These are phyloP conservation scores for Mucor plumbeus DNA, from an alignment of 371 early-diverging fungal genomes.

Conservation along the genomic window DNA sequence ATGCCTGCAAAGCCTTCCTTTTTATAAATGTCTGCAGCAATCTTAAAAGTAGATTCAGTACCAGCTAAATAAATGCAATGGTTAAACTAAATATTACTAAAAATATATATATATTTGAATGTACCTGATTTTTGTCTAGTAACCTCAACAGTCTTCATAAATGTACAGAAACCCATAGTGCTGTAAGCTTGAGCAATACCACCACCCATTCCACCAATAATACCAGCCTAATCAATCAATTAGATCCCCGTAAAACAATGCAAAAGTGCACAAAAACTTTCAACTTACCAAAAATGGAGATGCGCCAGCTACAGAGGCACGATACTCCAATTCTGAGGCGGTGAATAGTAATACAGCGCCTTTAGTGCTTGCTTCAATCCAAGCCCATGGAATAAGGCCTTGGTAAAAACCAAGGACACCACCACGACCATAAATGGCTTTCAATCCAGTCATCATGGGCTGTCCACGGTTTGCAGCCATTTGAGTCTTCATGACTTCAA, in stretches of 20 bases:
- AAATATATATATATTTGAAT: background rate
- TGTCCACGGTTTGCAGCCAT: constrained; percentile 86
- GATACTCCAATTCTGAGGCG: constrained; percentile 89
- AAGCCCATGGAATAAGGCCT: constrained; percentile 86
- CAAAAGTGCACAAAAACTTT: background rate
- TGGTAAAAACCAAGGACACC: constrained; percentile 85
- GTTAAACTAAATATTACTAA: too few relatives aligned
- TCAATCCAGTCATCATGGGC: constrained; percentile 62
- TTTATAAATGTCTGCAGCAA: constrained; percentile 88
- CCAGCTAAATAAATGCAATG: constrained; percentile 40
- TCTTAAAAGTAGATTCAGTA: constrained; percentile 76
- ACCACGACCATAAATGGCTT: constrained; percentile 77
- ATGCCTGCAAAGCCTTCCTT: constrained; percentile 93
- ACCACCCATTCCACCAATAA: constrained; percentile 92
- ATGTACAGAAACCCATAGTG: constrained; percentile 98
- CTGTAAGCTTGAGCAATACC: constrained; percentile 93
- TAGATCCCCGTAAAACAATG: background rate
- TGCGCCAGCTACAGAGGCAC: constrained; percentile 57
- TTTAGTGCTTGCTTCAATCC: constrained; percentile 88
- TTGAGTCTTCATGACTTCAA: constrained; percentile 79
- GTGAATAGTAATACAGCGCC: constrained; percentile 95
- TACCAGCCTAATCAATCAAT: constrained; percentile 63
- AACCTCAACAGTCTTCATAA: constrained; percentile 98
- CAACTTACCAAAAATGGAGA: constrained; percentile 59
- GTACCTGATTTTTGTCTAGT: constrained; percentile 87